These are phyloP conservation scores for Starmerella sp. DNA, from an alignment of 805 yeast genomes.

Conservation along the genomic window DNA sequence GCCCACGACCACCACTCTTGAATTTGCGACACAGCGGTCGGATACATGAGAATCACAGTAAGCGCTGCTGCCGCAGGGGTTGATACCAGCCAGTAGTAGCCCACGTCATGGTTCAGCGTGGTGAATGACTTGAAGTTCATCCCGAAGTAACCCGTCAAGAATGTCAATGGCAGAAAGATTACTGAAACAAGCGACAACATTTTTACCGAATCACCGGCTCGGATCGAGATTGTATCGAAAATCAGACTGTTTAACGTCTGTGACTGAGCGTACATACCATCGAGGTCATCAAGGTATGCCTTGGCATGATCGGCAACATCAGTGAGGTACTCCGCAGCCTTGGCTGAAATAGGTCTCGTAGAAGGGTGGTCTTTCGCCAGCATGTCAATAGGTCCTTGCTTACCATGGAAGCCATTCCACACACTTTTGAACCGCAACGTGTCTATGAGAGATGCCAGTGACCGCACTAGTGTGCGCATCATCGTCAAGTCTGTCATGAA, in stretches of 20 bases:
- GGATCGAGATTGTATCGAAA: conserved; percentile 47
- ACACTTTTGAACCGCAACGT: conserved; percentile 26
- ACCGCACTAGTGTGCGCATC: conserved; percentile 38
- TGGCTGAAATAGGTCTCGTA: conserved; percentile 30
- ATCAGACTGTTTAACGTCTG: conserved; percentile 42
- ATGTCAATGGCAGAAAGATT: conserved; percentile 46
- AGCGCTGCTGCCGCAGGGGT: conserved; percentile 30
- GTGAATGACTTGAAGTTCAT: conserved; percentile 41
- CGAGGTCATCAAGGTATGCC: conserved; percentile 43
- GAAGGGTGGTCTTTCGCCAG: no score
- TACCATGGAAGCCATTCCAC: neutral
- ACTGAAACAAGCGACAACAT: conserved; percentile 47
- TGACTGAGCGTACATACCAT: conserved; percentile 42
- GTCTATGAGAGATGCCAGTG: conserved; percentile 38
- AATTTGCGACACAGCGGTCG: conserved; percentile 6
- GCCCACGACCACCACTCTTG: conserved; percentile 20
- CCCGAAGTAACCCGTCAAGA: conserved; percentile 52
- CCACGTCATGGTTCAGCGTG: conserved; percentile 32
- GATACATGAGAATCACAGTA: conserved; percentile 24
- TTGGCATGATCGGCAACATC: conserved; percentile 49
- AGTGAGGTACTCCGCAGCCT: conserved; percentile 38
- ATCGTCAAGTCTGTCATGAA: conserved; percentile 44
- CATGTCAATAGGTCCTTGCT: neutral
- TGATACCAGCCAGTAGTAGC: conserved; percentile 41
- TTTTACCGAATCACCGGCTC: conserved; percentile 44